Evolutionary conservation across 2,329 filamentous ascomycete genomes (phyloP).

Genomic region (Aspergillus ochraceoroseus): DNA sequence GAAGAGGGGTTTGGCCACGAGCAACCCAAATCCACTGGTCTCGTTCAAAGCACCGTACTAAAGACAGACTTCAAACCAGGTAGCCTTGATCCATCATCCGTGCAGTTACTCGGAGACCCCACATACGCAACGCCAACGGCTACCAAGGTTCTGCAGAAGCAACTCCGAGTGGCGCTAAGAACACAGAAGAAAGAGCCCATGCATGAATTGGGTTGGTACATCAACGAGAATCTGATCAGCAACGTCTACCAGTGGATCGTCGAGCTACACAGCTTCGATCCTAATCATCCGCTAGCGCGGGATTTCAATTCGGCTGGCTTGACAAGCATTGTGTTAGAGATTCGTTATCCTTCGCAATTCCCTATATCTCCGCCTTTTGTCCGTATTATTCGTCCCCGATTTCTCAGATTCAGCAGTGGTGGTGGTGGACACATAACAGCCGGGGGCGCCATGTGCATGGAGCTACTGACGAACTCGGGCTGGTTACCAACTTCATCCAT

Average conservation of each 20-base stretch:
- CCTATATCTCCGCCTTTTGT: slow-evolving; percentile 79
- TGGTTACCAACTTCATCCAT: slow-evolving; percentile 71
- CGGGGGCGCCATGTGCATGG: slow-evolving; percentile 80
- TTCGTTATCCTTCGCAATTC: slow-evolving; percentile 72
- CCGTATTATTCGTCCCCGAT: slow-evolving; percentile 73
- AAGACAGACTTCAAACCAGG: slow-evolving; percentile 64
- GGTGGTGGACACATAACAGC: slow-evolving; percentile 82
- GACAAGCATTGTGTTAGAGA: slow-evolving; percentile 69
- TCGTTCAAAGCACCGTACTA: slow-evolving; percentile 4
- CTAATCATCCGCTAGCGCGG: slow-evolving; percentile 60
- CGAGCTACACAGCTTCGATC: slow-evolving; percentile 77
- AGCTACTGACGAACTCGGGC: slow-evolving; percentile 74
- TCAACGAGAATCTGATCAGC: slow-evolving; percentile 60
- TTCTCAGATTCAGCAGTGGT: slow-evolving; percentile 64
- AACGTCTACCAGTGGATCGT: slow-evolving; percentile 91
- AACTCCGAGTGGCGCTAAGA: slow-evolving; percentile 60
- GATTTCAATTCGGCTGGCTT: slow-evolving; percentile 64
- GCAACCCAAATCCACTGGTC: slow-evolving; percentile 2
- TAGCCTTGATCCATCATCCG: slow-evolving; percentile 54
- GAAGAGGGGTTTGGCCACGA: slow-evolving; percentile 17
- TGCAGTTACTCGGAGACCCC: slow-evolving; percentile 63
- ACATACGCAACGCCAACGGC: slow-evolving; percentile 59
- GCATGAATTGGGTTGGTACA: slow-evolving; percentile 75
- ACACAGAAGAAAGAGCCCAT: slow-evolving; percentile 58
- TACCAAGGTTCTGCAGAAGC: slow-evolving; percentile 58